These are phyloP conservation scores for Elsinoe fawcettii DNA, from an alignment of 2,329 filamentous ascomycete genomes.

Conservation along the genomic window DNA sequence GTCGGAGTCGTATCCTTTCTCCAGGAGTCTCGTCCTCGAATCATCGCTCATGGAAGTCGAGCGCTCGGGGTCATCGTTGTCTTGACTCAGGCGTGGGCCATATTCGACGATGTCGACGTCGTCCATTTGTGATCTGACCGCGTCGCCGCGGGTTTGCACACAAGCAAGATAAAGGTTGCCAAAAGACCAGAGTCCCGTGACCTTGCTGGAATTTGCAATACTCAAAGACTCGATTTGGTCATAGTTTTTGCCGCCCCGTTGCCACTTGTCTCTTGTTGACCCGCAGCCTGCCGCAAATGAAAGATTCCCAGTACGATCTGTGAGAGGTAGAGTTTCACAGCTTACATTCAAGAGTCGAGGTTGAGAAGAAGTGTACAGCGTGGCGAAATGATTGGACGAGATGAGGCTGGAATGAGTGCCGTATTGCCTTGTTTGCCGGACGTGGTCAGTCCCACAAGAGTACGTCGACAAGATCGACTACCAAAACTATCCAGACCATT, in stretches of 20 bases:
- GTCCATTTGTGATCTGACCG: too few relatives aligned
- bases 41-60: conserved; percentile 8
- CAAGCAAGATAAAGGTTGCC: neutral
- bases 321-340: neutral
- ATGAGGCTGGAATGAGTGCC: conserved; percentile 2
- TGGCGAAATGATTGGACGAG: conserved; percentile 4
- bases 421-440: neutral
- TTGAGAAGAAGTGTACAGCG: neutral
- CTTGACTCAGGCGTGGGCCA: neutral
- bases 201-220: neutral
- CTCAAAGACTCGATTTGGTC: neutral
- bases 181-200: neutral
- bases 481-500: neutral
- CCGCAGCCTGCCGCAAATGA: neutral
- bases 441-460: neutral
- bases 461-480: too few relatives aligned
- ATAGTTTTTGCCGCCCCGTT: neutral
- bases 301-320: neutral
- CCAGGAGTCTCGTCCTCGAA: neutral
- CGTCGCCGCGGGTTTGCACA: too few relatives aligned
- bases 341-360: neutral
- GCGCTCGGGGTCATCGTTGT: neutral
- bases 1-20: neutral
- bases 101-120: neutral
- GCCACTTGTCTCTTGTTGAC: neutral